Conservation (phyloP, 108 stramenopile species). For the Schizochytrium sp. region DNA sequence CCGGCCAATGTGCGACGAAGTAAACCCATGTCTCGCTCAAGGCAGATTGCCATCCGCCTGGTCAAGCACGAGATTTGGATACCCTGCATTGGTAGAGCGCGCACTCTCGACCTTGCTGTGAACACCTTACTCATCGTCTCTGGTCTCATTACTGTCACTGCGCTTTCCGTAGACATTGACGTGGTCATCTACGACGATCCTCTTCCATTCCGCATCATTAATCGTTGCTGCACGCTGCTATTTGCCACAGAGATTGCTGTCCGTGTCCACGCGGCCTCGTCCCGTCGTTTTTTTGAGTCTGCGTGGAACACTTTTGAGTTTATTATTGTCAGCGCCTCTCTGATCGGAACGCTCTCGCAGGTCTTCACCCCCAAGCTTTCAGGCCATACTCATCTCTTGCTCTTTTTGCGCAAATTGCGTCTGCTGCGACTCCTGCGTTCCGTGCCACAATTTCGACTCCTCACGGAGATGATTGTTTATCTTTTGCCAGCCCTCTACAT, state of each 20-base stretch:
- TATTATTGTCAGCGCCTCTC: background rate
- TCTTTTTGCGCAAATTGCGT: background rate
- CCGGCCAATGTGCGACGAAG: too few relatives aligned
- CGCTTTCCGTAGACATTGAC: background rate
- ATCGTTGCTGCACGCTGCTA: background rate
- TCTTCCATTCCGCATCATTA: background rate
- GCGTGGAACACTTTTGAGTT: constrained; percentile 2
- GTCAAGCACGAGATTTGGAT: background rate
- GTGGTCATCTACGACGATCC: background rate
- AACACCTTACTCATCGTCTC: background rate
- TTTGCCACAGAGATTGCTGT: background rate
- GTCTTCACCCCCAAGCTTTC: background rate
- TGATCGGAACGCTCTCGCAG: background rate
- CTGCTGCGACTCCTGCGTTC: background rate
- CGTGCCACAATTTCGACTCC: background rate
- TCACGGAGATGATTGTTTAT: background rate
- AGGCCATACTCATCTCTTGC: background rate
- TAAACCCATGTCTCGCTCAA: background rate
- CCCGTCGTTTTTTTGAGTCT: background rate
- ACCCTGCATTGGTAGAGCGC: background rate
- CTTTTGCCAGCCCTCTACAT: background rate
- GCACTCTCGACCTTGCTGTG: background rate
- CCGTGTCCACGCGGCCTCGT: background rate
- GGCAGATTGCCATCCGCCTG: background rate
- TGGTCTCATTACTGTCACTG: background rate